phyloP scores from a whole-genome alignment of 345 rosid species.

The Isatis tinctoria region DNA sequence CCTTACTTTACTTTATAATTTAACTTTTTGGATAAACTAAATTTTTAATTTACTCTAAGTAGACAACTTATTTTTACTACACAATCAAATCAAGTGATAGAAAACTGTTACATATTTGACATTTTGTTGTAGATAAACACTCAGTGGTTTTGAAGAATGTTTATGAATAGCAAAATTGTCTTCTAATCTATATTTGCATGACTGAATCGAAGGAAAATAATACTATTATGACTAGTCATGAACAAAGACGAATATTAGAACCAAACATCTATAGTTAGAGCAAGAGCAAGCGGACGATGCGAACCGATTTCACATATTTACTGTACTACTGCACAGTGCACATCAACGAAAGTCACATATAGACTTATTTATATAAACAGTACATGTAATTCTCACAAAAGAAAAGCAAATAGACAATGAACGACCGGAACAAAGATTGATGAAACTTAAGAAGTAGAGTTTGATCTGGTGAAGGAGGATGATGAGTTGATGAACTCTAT shows the following conservation, averaged over 20 bases:
- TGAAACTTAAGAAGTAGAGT: conserved; percentile 34
- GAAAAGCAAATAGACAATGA: not conserved
- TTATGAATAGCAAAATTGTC: not conserved
- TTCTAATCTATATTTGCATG: not conserved
- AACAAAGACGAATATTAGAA: not conserved
- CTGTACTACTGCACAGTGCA: not conserved
- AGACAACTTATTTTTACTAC: not conserved
- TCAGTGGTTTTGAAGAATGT: not conserved
- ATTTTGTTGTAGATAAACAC: not conserved
- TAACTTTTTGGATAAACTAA: not conserved
- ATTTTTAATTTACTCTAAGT: not conserved
- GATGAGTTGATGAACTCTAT: conserved; percentile 78
- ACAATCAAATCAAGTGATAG: not conserved
- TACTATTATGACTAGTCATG: not conserved
- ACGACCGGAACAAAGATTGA: not conserved
- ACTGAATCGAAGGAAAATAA: not conserved
- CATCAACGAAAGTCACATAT: not conserved
- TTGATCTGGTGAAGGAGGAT: conserved; percentile 55
- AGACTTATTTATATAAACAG: not conserved
- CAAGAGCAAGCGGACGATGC: not conserved
- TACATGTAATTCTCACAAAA: not conserved
- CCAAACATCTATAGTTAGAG: not conserved
- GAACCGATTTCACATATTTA: not conserved
- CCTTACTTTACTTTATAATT: not conserved
- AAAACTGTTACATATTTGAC: not conserved